Evolutionary conservation across 768 basidiomycete genomes (phyloP).

Genomic region (Trametes gibbosa): DNA sequence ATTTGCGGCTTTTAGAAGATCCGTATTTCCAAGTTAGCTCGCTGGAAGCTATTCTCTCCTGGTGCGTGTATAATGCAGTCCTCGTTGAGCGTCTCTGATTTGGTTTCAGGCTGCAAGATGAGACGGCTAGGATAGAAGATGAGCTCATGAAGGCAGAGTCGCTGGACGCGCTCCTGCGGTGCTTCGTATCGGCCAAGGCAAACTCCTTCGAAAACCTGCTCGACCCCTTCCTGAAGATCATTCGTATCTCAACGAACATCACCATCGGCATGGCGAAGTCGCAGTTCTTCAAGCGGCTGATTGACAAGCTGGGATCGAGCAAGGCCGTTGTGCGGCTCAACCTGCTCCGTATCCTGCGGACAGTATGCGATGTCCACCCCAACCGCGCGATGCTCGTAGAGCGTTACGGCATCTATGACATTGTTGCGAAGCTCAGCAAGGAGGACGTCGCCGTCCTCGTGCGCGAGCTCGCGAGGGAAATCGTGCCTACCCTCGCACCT

Average conservation of each 20-base stretch:
- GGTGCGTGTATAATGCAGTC: conserved; percentile 46
- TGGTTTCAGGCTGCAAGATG: conserved; percentile 80
- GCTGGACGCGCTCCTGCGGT: conserved; percentile 66
- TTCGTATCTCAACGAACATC: conserved; percentile 71
- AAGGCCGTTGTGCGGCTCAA: conserved; percentile 92
- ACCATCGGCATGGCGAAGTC: conserved; percentile 78
- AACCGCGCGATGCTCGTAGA: conserved; percentile 81
- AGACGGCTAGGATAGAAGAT: conserved; percentile 91
- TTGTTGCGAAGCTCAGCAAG: conserved; percentile 77
- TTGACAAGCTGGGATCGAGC: conserved; percentile 73
- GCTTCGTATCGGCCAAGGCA: conserved; percentile 83
- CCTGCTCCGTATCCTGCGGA: conserved; percentile 77
- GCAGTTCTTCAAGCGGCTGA: conserved; percentile 82
- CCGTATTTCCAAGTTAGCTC: conserved; percentile 93
- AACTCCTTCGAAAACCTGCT: conserved; percentile 91
- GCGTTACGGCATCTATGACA: conserved; percentile 74
- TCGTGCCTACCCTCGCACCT: conserved; percentile 73
- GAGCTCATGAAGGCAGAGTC: conserved; percentile 66
- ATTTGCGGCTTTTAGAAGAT: conserved; percentile 74
- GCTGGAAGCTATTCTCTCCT: conserved; percentile 85
- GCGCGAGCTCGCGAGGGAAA: conserved; percentile 83
- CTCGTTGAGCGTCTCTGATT: not conserved
- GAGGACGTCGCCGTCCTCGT: conserved; percentile 92
- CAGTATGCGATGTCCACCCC: conserved; percentile 88
- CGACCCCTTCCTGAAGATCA: conserved; percentile 90